A percentile compares a stretch with the other conserved stretches of the same genome.
Conservation (phyloP, 2,329 filamentous ascomycete species). For the Grosmannia serpens region DNA sequence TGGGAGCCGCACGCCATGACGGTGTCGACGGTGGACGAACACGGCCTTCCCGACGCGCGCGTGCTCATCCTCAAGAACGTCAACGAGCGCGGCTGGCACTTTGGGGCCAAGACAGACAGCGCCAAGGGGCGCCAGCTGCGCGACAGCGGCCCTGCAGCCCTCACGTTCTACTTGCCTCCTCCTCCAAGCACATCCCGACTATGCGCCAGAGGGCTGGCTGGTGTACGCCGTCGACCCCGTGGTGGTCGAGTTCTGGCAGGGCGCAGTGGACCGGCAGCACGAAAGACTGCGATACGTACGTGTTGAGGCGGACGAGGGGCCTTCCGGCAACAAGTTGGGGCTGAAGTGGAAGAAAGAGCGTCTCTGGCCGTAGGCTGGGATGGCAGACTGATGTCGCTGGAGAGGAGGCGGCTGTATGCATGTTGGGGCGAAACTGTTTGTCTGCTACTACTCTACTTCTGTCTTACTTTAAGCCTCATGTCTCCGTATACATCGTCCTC, state of each 20-base stretch:
- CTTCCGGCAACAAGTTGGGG: too few species aligned
- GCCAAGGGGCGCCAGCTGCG: constrained; percentile 9
- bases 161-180: constrained; percentile 10
- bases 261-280: constrained; percentile 8
- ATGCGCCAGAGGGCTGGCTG: constrained; percentile 6
- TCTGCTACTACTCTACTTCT: neutral
- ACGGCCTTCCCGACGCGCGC: constrained; percentile 7
- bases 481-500: neutral
- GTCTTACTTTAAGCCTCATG: neutral
- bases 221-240: constrained; percentile 8
- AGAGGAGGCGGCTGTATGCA: too few species aligned
- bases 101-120: constrained; percentile 7
- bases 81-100: constrained; percentile 11
- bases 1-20: constrained; percentile 10
- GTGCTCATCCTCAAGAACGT: constrained; percentile 11
- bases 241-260: constrained; percentile 12
- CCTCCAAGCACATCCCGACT: constrained; percentile 4
- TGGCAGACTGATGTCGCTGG: too few species aligned
- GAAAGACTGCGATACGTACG: constrained; percentile 7
- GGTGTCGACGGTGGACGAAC: constrained; percentile 6
- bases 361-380: constrained; percentile 4
- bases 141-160: neutral
- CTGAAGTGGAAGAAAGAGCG: constrained; percentile 2
- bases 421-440: neutral
- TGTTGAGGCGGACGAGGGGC: too few species aligned